Evolutionary conservation across 1,284 basidiomycete species (phyloP), one percentile per base, ranked within the genome.

Genomic region (Fistulinella cinereoalba): DNA sequence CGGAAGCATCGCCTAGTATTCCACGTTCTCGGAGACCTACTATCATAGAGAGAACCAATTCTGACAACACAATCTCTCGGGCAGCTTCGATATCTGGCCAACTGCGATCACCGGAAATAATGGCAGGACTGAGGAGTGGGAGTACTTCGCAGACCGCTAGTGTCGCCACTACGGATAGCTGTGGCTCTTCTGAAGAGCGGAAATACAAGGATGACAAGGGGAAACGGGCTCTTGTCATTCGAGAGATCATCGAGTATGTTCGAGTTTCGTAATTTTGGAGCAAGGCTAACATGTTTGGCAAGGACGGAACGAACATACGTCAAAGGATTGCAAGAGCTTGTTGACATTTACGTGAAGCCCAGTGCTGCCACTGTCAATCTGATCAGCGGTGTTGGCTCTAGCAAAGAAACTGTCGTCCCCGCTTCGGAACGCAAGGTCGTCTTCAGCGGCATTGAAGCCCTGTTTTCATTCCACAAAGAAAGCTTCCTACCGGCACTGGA

Each of bases 281-380:
- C 7, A 31, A 46, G 36, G 49, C 47, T 56, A 47, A 54, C 46
- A 33, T n/a, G 22, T 42, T n/a, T 27, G 24, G 45, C 46, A 47
- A 92, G 88, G 59, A 98, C 96, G 36, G 96, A 99, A 68, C 80
- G 91, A 52, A 95, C 95, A 1, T 99, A 99, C 67, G 92, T 97
- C 47, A 88, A 88, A 56, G 90, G 92, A 12, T 71, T 99, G 19
- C 84, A 89, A 62, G 96, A 97, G 68, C 79, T 99, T 22, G 84
- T 95, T 42, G 89, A 95, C 49, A 97, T 99, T 51, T 99, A 99
- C 65, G 89, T 99, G 68, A 85, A 82, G 58, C 92, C 93, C 29
- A 87, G 90, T 4, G 73, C 79, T n/a, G 77, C 80, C 32, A 75
- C 85, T 3, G 80, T 88, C 46, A 84, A 81, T 47, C 73, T 85